Evolutionary conservation across 2,329 filamentous ascomycete species (phyloP).

Genomic region (Orbilia quercus): DNA sequence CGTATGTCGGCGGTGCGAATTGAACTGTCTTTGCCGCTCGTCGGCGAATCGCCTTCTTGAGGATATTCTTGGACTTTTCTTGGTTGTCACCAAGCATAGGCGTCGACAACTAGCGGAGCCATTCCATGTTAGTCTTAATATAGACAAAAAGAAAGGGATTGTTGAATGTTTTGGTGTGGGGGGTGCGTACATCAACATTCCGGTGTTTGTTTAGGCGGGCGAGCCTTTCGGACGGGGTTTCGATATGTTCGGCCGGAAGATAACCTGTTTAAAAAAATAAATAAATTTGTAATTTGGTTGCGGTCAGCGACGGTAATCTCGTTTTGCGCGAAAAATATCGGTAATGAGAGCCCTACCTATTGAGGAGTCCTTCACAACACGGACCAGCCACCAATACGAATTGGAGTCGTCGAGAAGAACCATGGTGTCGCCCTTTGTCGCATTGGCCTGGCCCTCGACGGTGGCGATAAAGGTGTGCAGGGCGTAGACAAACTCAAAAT

Average conservation of each 20-base stretch:
- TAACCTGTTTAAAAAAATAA: too few species aligned
- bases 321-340: slow-evolving; percentile 10
- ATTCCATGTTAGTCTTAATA: slow-evolving; percentile 60
- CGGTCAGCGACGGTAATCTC: slow-evolving; percentile 57
- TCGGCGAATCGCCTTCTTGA: slow-evolving; percentile 84
- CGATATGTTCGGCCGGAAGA: slow-evolving; percentile 95
- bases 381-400: slow-evolving; percentile 99
- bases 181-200: slow-evolving; percentile 85
- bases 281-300: slow-evolving; percentile 16
- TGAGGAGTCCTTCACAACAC: slow-evolving; percentile 96
- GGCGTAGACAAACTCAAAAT: slow-evolving; percentile 99
- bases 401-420: slow-evolving; percentile 97
- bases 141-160: slow-evolving; percentile 8
- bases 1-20: slow-evolving; percentile 85
- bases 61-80: slow-evolving; percentile 82
- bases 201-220: slow-evolving; percentile 96
- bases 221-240: slow-evolving; percentile 93
- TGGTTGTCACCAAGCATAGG: slow-evolving; percentile 72
- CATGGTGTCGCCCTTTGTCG: slow-evolving; percentile 98
- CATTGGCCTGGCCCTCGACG: slow-evolving; percentile 97
- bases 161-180: slow-evolving; percentile 13
- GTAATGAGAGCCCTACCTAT: slow-evolving; percentile 72
- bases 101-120: slow-evolving; percentile 68
- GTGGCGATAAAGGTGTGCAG: slow-evolving; percentile 97
- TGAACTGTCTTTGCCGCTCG: slow-evolving; percentile 87